Percentiles rank a stretch among this genome's conserved stretches.
These are phyloP conservation scores for Boletus rubescentipes DNA, from an alignment of 768 basidiomycete genomes.

Conservation along the genomic window DNA sequence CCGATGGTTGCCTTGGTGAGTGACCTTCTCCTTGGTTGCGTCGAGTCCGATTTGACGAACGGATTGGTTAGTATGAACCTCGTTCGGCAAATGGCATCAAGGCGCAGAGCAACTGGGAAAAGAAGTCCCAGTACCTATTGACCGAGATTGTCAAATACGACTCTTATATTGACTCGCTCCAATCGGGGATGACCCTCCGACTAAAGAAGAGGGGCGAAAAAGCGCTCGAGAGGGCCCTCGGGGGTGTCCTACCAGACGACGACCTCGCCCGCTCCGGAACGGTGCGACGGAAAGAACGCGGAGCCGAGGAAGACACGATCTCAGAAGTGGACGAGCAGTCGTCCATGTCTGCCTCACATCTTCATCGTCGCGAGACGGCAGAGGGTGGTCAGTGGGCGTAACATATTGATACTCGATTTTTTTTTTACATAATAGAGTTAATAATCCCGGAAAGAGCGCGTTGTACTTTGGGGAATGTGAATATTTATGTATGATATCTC, in stretches of 20 bases:
- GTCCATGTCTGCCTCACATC: conserved; percentile 24
- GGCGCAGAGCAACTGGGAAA: conserved; percentile 89
- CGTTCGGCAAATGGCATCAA: conserved; percentile 72
- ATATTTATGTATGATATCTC: conserved; percentile 36
- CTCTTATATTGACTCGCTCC: conserved; percentile 89
- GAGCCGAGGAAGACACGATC: conserved; percentile 46
- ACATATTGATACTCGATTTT: conserved; percentile 21
- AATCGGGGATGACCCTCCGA: conserved; percentile 77
- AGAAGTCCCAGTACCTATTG: conserved; percentile 83
- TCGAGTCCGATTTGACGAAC: neutral
- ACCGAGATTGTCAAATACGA: conserved; percentile 96
- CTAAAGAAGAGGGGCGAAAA: conserved; percentile 91
- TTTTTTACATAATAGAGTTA: conserved; percentile 16
- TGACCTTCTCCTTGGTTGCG: neutral
- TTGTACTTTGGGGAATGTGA: conserved; percentile 15
- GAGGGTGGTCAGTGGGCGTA: conserved; percentile 32
- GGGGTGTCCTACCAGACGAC: conserved; percentile 33
- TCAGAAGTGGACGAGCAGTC: conserved; percentile 45
- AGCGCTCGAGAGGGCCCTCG: conserved; percentile 61
- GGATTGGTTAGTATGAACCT: conserved; percentile 56
- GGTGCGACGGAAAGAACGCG: conserved; percentile 40
- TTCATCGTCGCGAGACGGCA: conserved; percentile 46
- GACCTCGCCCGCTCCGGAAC: conserved; percentile 28
- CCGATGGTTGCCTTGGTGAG: conserved; percentile 79
- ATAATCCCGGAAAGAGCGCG: neutral